A percentile compares a stretch with the other conserved stretches of the same genome.
phyloP scores from a whole-genome alignment of 345 rosid genomes.

The Nephelium lappaceum region DNA sequence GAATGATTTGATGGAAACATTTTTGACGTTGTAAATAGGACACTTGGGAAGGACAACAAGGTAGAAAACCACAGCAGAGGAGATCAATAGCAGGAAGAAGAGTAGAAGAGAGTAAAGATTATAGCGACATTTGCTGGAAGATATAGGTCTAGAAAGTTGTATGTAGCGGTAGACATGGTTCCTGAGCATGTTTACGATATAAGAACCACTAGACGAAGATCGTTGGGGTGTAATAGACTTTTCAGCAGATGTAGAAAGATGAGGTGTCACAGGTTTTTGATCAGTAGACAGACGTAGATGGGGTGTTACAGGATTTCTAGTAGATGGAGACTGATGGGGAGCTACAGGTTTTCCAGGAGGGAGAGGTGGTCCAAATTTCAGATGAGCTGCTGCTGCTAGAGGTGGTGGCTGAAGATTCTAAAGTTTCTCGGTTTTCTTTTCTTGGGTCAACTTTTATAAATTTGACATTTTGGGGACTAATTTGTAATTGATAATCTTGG shows the following conservation, averaged over 20 bases:
- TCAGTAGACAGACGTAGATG: no score
- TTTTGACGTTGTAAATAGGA: conserved; percentile 56
- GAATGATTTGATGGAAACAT: conserved; percentile 53
- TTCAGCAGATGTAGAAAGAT: background rate
- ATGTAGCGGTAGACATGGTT: conserved; percentile 68
- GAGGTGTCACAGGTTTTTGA: no score
- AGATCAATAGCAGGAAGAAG: conserved; percentile 36
- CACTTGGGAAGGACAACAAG: conserved; percentile 65
- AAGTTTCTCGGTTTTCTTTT: no score
- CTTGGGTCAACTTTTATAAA: no score
- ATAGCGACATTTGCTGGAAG: conserved; percentile 36
- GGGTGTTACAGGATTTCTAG: no score
- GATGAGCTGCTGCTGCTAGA: no score
- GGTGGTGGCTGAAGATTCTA: no score
- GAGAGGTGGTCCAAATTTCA: no score
- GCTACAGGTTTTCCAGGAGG: no score
- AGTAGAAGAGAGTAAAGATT: conserved; percentile 38
- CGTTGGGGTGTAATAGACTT: conserved; percentile 16
- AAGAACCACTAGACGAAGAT: conserved; percentile 57
- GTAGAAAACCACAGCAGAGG: conserved; percentile 54
- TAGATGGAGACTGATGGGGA: no score
- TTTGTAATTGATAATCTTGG: no score
- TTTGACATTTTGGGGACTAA: no score
- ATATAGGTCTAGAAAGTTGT: conserved; percentile 48
- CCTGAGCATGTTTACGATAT: conserved; percentile 80